Evolutionary conservation across 2,329 filamentous ascomycete genomes (phyloP).

Genomic region (Diaporthe longicolla): DNA sequence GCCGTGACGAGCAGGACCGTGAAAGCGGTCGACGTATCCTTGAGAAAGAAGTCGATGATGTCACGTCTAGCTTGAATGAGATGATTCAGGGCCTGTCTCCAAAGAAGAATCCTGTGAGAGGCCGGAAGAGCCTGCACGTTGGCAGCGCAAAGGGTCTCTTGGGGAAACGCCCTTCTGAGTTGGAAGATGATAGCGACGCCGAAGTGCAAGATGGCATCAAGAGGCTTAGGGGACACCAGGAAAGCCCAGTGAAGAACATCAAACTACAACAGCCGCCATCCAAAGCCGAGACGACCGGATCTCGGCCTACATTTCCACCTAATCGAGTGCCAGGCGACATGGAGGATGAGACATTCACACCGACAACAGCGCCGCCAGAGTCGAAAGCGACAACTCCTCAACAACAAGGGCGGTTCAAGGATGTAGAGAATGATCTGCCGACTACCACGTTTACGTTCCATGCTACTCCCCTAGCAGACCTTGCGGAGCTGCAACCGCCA

Average conservation of each 20-base stretch:
- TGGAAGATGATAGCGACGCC: constrained; percentile 75
- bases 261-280: constrained; percentile 78
- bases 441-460: constrained; percentile 60
- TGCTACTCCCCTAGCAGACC: constrained; percentile 48
- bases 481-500: constrained; percentile 53
- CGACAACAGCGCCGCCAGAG: constrained; percentile 63
- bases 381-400: constrained; percentile 69
- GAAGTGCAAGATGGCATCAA: constrained; percentile 75
- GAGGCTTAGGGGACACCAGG: constrained; percentile 78
- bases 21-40: constrained; percentile 72
- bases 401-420: constrained; percentile 67
- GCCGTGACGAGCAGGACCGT: constrained; percentile 71
- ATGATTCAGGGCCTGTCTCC: constrained; percentile 85
- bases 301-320: constrained; percentile 67
- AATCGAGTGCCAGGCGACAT: constrained; percentile 62
- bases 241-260: constrained; percentile 83
- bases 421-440: constrained; percentile 64
- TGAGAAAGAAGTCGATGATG: constrained; percentile 70
- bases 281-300: constrained; percentile 73
- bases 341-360: constrained; percentile 53
- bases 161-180: constrained; percentile 80
- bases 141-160: constrained; percentile 81
- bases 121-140: constrained; percentile 82
- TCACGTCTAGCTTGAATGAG: constrained; percentile 77
- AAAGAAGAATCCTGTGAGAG: constrained; percentile 76